Evolutionary conservation across 148 eudicot genomes (phyloP), one percentile per base, ranked within the genome.

Genomic region (Silene conica): DNA sequence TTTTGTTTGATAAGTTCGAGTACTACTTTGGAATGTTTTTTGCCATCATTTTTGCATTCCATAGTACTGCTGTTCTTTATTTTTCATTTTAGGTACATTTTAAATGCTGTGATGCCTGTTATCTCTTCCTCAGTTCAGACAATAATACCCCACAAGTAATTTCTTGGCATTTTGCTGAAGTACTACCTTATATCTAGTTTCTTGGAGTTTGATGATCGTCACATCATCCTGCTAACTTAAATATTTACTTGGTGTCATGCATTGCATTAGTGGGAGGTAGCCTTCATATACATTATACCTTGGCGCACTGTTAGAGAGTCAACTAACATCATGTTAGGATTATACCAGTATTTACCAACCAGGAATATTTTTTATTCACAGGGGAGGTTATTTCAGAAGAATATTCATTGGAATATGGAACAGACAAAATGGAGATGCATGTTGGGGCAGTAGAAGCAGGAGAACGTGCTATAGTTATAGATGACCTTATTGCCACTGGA

Each of bases 401-500:
- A 76, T 94, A 94, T 73, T 79, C 97, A 14, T 82, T 94, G 84
- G 98, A 94, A 72, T 94, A 94, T 79, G 98, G 98, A 82, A 87
- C 93, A 7, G 98, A 94, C 83, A 86, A 43, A 77, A 89, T 94
- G 65, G 98, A 94, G 87, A 94, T 94, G 97, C 98, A 94, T 79
- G 97, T 94, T 48, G 98, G 97, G 52, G 98, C 98, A 62, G 97
- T 94, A 43, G 83, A 94, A 81, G 85, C 84, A 22, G 98, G 98
- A 68, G 98, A 94, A 23, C 93, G 96, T 73, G 96, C 91, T 70
- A 71, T 94, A 45, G 71, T 94, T 22, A 82, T 94, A n/a, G 98
- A 94, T 78, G 98, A 94, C 77, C 95, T 94, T 75, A 91, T 94
- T 76, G 98, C 98, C 72, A 94, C 98, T 25, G 98, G 98, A 59